Conservation (phyloP, 305 asterid genomes). For the Fraxinus sp. region DNA sequence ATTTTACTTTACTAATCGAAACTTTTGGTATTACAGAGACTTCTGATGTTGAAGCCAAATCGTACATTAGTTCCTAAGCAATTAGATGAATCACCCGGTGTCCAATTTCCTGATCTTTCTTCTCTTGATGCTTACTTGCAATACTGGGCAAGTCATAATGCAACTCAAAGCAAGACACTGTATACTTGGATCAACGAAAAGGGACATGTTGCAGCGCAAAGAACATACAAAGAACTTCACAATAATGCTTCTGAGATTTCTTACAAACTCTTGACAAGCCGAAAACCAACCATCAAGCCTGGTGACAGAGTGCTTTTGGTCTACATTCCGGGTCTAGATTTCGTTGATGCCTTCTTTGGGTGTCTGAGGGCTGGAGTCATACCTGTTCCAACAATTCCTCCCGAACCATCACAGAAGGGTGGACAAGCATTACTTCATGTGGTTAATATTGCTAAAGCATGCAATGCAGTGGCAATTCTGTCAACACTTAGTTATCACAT, state of each 20-base stretch:
- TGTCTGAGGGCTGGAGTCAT: conserved; percentile 61
- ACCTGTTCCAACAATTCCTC: conserved; percentile 69
- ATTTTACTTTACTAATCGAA: not conserved
- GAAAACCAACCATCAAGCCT: conserved; percentile 39
- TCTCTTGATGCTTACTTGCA: conserved; percentile 53
- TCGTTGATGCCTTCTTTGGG: conserved; percentile 72
- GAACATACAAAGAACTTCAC: conserved; percentile 55
- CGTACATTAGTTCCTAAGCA: conserved; percentile 24
- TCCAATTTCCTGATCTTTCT: conserved; percentile 50
- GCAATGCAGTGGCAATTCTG: conserved; percentile 61
- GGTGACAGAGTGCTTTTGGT: conserved; percentile 66
- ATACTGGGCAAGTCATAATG: conserved; percentile 57
- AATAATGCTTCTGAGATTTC: conserved; percentile 54
- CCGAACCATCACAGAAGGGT: conserved; percentile 59
- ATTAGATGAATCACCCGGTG: conserved; percentile 41
- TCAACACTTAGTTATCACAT: conserved; percentile 63
- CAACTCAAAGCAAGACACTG: conserved; percentile 45
- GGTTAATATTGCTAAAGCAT: conserved; percentile 53
- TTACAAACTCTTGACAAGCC: conserved; percentile 37
- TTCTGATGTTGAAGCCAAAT: conserved; percentile 43
- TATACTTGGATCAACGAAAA: conserved; percentile 70
- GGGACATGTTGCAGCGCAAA: conserved; percentile 46
- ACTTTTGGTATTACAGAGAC: conserved; percentile 35
- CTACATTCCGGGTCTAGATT: conserved; percentile 68
- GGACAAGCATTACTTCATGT: conserved; percentile 68